Evolutionary conservation across 1,284 basidiomycete species (phyloP).

Genomic region (Flammula alnicola): DNA sequence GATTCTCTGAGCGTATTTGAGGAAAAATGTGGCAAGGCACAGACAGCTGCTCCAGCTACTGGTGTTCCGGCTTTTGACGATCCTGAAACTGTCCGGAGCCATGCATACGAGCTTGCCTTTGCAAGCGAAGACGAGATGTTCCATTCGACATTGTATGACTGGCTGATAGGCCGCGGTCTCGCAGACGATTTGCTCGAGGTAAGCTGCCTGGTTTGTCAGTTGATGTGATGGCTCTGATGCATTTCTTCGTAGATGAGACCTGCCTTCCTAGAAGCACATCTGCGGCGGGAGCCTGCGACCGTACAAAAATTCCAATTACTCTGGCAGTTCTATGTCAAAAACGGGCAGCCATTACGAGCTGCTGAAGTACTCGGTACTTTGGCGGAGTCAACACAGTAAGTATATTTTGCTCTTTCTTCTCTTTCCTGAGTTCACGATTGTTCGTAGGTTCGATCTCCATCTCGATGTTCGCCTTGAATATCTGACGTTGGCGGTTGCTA

Average conservation of each 20-base stretch:
- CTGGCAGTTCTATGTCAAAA: slow-evolving; percentile 97
- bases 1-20: slow-evolving; percentile 86
- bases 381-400: slow-evolving; percentile 87
- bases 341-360: slow-evolving; percentile 83
- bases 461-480: slow-evolving; percentile 84
- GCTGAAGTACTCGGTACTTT: slow-evolving; percentile 87
- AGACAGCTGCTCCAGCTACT: slow-evolving; percentile 29
- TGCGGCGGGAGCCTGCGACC: slow-evolving; percentile 81
- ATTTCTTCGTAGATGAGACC: slow-evolving; percentile 67
- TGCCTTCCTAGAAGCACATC: slow-evolving; percentile 85
- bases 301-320: slow-evolving; percentile 87
- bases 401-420: slow-evolving; percentile 15
- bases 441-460: slow-evolving; percentile 64
- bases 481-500: slow-evolving; percentile 91
- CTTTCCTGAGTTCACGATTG: slow-evolving; percentile 10
- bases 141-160: slow-evolving; percentile 94
- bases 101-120: slow-evolving; percentile 85
- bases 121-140: slow-evolving; percentile 90
- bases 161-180: slow-evolving; percentile 81
- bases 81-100: slow-evolving; percentile 67
- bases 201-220: slow-evolving; percentile 24
- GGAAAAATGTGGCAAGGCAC: slow-evolving; percentile 52
- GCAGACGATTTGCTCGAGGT: slow-evolving; percentile 93
- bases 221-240: background rate
- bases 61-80: slow-evolving; percentile 45